These are phyloP conservation scores for Pugionium cornutum DNA, from an alignment of 345 rosid genomes.

Conservation along the genomic window DNA sequence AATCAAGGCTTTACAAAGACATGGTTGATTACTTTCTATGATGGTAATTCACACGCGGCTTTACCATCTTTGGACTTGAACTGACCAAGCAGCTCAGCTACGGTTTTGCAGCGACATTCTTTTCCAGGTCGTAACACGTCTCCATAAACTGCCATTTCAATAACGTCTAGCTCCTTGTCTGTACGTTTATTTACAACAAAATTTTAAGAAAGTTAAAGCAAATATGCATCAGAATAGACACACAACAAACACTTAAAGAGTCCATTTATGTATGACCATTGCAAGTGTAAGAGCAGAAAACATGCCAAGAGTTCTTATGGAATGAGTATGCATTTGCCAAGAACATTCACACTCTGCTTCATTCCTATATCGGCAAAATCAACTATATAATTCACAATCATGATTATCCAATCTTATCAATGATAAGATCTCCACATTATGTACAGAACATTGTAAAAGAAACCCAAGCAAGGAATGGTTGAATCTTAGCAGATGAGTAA, in stretches of 20 bases:
- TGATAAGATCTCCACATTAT: background rate
- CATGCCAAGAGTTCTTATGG: constrained; percentile 10
- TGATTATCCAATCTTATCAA: background rate
- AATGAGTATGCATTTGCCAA: constrained; percentile 21
- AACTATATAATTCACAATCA: background rate
- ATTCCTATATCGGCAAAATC: background rate
- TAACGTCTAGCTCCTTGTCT: constrained; percentile 91
- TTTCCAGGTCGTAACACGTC: constrained; percentile 88
- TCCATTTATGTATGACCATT: constrained; percentile 16
- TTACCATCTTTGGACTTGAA: constrained; percentile 64
- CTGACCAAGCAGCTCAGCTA: constrained; percentile 82
- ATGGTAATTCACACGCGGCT: constrained; percentile 76
- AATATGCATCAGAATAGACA: background rate
- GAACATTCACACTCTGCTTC: constrained; percentile 34
- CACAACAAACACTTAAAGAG: background rate
- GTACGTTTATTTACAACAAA: constrained; percentile 25
- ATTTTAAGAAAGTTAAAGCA: constrained; percentile 4
- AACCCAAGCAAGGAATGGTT: background rate
- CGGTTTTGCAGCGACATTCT: constrained; percentile 83
- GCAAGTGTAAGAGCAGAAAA: constrained; percentile 1
- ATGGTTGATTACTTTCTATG: constrained; percentile 26
- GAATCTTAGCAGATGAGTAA: too few species aligned
- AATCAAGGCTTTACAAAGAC: constrained; percentile 22
- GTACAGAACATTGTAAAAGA: too few species aligned
- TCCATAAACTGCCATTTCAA: constrained; percentile 97